These are phyloP conservation scores for Micractinium sp. DNA, from an alignment of 139 green algal genomes.

Conservation along the genomic window DNA sequence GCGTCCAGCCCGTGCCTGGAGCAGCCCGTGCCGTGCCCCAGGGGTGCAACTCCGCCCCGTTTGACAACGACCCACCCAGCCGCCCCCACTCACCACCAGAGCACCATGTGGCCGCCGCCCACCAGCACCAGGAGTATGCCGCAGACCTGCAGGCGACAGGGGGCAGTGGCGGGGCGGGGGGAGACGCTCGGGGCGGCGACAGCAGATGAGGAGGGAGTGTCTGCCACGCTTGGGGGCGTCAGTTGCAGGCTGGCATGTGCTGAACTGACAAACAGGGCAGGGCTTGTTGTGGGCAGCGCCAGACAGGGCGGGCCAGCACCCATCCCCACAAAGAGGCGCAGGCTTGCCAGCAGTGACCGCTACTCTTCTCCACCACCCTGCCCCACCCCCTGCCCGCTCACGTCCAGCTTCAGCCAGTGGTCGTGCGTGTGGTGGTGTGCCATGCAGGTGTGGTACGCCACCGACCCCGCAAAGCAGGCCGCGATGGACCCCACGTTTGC, in stretches of 20 bases:
- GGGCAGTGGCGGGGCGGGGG: too few species aligned
- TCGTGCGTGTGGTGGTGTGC: conserved; percentile 54
- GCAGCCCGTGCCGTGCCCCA: too few species aligned
- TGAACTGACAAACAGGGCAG: too few species aligned
- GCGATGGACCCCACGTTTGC: conserved; percentile 37
- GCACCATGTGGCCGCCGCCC: conserved; percentile 35
- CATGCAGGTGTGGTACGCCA: conserved; percentile 58
- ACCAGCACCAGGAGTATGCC: conserved; percentile 56
- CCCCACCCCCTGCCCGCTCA: conserved; percentile 1
- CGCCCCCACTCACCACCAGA: neutral
- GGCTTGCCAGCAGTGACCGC: too few species aligned
- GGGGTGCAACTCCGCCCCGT: too few species aligned
- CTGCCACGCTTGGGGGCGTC: neutral
- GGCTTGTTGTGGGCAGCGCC: too few species aligned
- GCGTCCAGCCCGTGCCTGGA: too few species aligned
- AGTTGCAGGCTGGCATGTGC: too few species aligned
- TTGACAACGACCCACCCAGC: too few species aligned
- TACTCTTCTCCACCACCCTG: neutral
- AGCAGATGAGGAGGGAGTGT: neutral
- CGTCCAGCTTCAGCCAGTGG: conserved; percentile 49
- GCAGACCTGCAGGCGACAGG: conserved; percentile 45
- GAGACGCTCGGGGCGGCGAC: too few species aligned
- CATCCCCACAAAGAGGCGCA: neutral
- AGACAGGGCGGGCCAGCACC: neutral
- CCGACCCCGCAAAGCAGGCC: conserved; percentile 48